phyloP scores from a whole-genome alignment of 805 yeast species.

The Hyphopichia homilentoma region DNA sequence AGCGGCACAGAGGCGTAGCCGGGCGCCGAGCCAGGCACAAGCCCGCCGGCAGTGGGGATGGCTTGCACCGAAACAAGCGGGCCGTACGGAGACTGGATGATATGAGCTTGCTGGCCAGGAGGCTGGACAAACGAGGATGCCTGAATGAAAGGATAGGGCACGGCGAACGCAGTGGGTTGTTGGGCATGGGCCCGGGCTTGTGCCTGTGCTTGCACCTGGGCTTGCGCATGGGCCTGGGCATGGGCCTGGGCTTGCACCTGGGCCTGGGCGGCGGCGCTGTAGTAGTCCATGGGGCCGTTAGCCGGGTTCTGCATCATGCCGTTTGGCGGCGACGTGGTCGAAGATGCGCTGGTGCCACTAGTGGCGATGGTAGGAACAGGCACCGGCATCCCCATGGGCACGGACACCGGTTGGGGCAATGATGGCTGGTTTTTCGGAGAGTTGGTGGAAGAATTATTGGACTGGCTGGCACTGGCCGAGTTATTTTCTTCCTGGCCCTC shows the following conservation, averaged over 20 bases:
- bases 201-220: conserved; percentile 1
- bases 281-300: neutral
- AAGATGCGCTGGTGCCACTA: neutral
- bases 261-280: neutral
- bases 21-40: too few species aligned
- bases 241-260: conserved; percentile 1
- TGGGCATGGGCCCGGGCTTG: conserved; percentile 2
- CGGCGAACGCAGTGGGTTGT: conserved; percentile 1
- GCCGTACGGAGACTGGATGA: conserved; percentile 24
- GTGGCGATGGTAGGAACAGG: neutral
- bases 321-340: neutral
- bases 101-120: conserved; percentile 1
- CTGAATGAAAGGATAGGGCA: conserved; percentile 2
- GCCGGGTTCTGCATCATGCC: neutral
- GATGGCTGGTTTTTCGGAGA: neutral
- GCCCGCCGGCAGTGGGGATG: too few species aligned
- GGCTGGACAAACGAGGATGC: neutral
- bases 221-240: conserved; percentile 3
- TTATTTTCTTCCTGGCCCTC: conserved; percentile 2
- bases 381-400: neutral
- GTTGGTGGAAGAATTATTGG: neutral
- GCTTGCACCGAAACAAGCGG: conserved; percentile 23
- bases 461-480: neutral
- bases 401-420: neutral
- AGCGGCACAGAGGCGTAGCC: too few species aligned